phyloP scores from a whole-genome alignment of 768 basidiomycete species.

The Aureoboletus auriporus region DNA sequence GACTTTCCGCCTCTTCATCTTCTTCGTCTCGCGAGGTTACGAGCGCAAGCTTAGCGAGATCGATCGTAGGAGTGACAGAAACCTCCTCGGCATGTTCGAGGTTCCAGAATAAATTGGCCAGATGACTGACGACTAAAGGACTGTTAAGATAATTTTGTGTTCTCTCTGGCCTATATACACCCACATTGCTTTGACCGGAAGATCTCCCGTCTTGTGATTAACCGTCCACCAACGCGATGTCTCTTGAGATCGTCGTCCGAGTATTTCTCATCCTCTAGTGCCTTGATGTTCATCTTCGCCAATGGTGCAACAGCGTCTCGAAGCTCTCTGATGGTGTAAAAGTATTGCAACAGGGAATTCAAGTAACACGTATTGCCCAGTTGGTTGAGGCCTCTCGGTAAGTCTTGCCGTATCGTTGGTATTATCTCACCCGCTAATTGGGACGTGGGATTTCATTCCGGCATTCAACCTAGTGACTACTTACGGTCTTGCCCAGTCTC shows the following conservation, averaged over 20 bases:
- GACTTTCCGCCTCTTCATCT: conserved; percentile 70
- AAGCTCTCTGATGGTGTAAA: conserved; percentile 92
- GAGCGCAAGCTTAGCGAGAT: conserved; percentile 87
- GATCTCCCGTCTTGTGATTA: conserved; percentile 79
- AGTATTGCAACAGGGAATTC: conserved; percentile 80
- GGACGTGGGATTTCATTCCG: conserved; percentile 2
- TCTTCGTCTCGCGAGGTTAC: conserved; percentile 90
- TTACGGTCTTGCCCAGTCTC: conserved; percentile 71
- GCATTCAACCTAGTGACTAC: conserved; percentile 29
- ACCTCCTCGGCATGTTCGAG: conserved; percentile 62
- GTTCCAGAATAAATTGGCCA: conserved; percentile 74
- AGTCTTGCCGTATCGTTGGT: conserved; percentile 51
- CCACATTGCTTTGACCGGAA: conserved; percentile 81
- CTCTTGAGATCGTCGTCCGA: conserved; percentile 78
- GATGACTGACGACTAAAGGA: conserved; percentile 67
- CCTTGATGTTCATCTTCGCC: conserved; percentile 50
- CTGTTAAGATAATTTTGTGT: conserved; percentile 4
- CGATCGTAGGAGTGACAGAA: conserved; percentile 78
- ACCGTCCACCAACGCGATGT: conserved; percentile 83
- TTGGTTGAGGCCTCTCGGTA: conserved; percentile 85
- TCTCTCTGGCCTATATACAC: conserved; percentile 19
- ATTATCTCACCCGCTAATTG: conserved; percentile 61
- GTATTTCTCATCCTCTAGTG: conserved; percentile 63
- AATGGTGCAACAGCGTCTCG: conserved; percentile 68
- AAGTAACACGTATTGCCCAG: conserved; percentile 87